Evolutionary conservation across 345 rosid species (phyloP), one percentile per base, ranked within the genome.

Genomic region (Dipteronia sinensis): DNA sequence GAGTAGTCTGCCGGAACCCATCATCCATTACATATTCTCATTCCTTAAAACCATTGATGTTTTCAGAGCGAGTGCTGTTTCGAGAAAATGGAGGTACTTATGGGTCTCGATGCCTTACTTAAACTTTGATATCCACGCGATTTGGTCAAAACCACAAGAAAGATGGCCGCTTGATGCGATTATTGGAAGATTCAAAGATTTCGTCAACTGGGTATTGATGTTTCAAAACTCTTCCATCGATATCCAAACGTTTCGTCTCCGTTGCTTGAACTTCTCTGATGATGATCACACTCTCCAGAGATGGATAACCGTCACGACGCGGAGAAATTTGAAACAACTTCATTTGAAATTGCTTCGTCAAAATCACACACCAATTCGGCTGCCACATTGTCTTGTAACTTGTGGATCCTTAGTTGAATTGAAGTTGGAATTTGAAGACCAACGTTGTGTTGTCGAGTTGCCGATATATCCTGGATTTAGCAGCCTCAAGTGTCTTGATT

Each of bases 71-170:
- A 47, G 59, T 4, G 31, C 27, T 15, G 38, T 65, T 13, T 65
- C 68, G 0, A 65, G 44, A 11, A 65, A 20, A 65, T 65, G 68
- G 68, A 25, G 59, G 31, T 13, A 49, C n/a, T 46, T 49, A 17
- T 70, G 73, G 61, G 25, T 19, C 13, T 67, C 29, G 22, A 40
- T n/a, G 46, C 71, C 71, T n/a, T 67, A 67, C 47, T 40, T 67
- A 4, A 17, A 67, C 4, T 53, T 53, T 12, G 7, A 53, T 44
- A 34, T 40, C 53, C 6, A 42, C 10, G 0, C 46, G 10, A 7
- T 42, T 42, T 42, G 46, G 46, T 42, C 46, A 42, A 8, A 42
- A 42, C 46, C 46, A 42, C 10, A 6, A 42, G 46, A 7, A 42
- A 42, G 46, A 42, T 42, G 46, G 46, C 10, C 46, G 7, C 2